A percentile compares a stretch with the other conserved stretches of the same genome.
Conservation (phyloP, 306 rosid genomes). For the Trichosanthes cucumerina region DNA sequence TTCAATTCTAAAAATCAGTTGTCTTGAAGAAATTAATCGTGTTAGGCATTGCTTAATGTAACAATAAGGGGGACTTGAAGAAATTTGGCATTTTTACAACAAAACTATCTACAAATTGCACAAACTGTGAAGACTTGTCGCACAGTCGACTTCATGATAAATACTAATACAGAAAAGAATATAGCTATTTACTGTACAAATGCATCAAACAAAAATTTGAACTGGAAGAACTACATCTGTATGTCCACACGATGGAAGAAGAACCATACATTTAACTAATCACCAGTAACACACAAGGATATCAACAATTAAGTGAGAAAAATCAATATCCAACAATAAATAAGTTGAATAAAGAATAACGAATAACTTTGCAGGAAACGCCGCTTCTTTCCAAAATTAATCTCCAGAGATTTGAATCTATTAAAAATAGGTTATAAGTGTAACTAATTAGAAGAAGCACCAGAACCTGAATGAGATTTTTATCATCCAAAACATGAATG, state of each 20-base stretch:
- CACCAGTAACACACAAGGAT: background rate
- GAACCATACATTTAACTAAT: background rate
- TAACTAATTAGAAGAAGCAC: background rate
- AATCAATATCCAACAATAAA: background rate
- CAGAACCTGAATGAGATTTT: no score
- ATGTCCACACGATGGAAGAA: background rate
- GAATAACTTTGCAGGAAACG: background rate
- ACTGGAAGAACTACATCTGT: background rate
- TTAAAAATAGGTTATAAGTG: background rate
- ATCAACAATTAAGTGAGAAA: background rate
- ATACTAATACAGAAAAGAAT: background rate
- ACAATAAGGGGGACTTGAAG: background rate
- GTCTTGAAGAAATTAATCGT: no score
- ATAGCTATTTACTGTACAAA: background rate
- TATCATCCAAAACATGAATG: no score
- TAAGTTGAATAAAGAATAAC: background rate
- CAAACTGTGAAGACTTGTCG: background rate
- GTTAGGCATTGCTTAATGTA: background rate
- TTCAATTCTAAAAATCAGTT: no score
- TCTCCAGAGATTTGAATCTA: background rate
- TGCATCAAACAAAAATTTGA: background rate
- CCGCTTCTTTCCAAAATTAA: background rate
- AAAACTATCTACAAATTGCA: background rate
- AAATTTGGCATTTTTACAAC: background rate
- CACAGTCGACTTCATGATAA: background rate